Evolutionary conservation across 441 rosid species (phyloP).

Genomic region (Euphorbia corollata): DNA sequence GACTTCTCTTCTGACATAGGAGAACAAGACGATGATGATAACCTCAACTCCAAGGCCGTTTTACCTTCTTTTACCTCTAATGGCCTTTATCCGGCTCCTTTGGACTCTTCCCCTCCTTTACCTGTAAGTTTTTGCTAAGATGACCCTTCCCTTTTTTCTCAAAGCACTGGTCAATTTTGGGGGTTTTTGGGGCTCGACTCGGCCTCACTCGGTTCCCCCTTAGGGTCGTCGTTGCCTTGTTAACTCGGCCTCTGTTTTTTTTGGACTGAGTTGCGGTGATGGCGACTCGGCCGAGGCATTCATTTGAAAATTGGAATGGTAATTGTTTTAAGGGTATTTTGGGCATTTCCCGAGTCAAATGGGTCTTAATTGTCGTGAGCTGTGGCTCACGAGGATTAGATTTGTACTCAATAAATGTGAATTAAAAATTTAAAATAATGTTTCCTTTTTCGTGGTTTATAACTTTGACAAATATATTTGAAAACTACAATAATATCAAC

Average conservation of each 20-base stretch:
- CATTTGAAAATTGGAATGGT: slow-evolving; percentile 22
- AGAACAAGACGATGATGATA: slow-evolving; percentile 42
- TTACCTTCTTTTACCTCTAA: slow-evolving; percentile 22
- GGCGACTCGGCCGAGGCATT: slow-evolving; percentile 23
- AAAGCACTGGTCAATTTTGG: slow-evolving; percentile 8
- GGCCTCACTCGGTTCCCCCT: slow-evolving; percentile 16
- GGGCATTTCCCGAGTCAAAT: slow-evolving; percentile 9
- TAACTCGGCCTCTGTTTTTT: slow-evolving; percentile 21
- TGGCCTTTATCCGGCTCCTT: slow-evolving; percentile 14
- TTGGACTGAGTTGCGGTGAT: slow-evolving; percentile 8
- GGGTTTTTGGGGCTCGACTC: slow-evolving; percentile 11
- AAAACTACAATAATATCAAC: too few species aligned
- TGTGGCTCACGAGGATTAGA: slow-evolving; percentile 40
- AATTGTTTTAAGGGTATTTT: slow-evolving; percentile 31
- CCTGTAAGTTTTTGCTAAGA: slow-evolving; percentile 35
- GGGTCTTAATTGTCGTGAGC: slow-evolving; percentile 31
- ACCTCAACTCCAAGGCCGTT: slow-evolving; percentile 18
- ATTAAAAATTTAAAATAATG: background rate
- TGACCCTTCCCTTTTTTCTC: background rate
- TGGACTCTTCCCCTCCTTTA: slow-evolving; percentile 18
- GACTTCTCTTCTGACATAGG: slow-evolving; percentile 53
- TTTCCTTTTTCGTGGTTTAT: background rate
- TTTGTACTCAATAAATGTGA: slow-evolving; percentile 34
- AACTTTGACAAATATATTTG: too few species aligned
- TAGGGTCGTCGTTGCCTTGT: slow-evolving; percentile 10